These are phyloP conservation scores for Physocladia obscura DNA, from an alignment of 192 early-diverging fungal genomes.

Conservation along the genomic window DNA sequence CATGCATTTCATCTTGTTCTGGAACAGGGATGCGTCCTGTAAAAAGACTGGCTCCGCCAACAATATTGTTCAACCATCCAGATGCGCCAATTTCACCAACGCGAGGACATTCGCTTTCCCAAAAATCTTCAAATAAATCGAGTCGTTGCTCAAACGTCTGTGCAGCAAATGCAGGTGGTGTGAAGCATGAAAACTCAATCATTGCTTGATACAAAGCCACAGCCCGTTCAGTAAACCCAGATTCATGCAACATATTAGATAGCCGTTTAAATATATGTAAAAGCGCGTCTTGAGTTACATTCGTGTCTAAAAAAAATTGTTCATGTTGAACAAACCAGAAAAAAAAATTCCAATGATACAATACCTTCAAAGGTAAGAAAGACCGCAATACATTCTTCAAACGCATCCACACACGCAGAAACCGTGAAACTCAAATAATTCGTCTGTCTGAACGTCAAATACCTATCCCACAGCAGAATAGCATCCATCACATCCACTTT, in stretches of 20 bases:
- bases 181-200: slow-evolving; percentile 50
- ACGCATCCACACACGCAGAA: slow-evolving; percentile 33
- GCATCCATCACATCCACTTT: slow-evolving; percentile 13
- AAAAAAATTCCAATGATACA: not conserved
- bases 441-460: slow-evolving; percentile 47
- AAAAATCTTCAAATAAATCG: slow-evolving; percentile 47
- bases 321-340: not conserved
- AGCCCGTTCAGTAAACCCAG: slow-evolving; percentile 45
- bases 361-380: not conserved
- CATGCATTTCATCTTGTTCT: no score
- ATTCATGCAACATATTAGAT: slow-evolving; percentile 23
- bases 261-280: slow-evolving; percentile 36
- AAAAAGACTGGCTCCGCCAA: slow-evolving; percentile 7
- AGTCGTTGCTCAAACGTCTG: slow-evolving; percentile 31
- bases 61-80: slow-evolving; percentile 36
- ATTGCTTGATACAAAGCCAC: slow-evolving; percentile 46
- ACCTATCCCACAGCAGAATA: slow-evolving; percentile 39
- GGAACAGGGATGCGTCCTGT: not conserved
- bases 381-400: slow-evolving; percentile 34
- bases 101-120: slow-evolving; percentile 46
- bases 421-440: slow-evolving; percentile 41
- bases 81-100: slow-evolving; percentile 44
- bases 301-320: slow-evolving; percentile 19
- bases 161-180: slow-evolving; percentile 35
- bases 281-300: slow-evolving; percentile 27